Evolutionary conservation across 2,329 filamentous ascomycete species (phyloP).

Genomic region (Plenodomus tracheiphilus): DNA sequence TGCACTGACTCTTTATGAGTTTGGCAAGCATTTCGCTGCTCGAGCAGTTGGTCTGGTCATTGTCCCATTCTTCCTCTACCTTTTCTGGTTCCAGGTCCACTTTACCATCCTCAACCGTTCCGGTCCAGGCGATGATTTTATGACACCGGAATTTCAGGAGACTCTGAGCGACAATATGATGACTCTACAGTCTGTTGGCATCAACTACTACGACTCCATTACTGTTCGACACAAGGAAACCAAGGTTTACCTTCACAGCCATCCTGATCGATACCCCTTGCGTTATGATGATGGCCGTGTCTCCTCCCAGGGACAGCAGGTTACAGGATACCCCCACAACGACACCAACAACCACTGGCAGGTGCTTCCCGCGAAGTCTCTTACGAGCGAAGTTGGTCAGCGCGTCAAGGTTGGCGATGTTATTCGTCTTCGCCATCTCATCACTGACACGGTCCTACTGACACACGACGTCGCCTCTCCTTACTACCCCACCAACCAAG

Average conservation of each 20-base stretch:
- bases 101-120: constrained; percentile 87
- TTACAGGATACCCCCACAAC: constrained; percentile 96
- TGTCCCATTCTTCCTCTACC: constrained; percentile 94
- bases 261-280: constrained; percentile 84
- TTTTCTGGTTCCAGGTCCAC: constrained; percentile 99
- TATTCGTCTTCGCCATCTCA: constrained; percentile 82
- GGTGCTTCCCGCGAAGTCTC: constrained; percentile 68
- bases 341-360: constrained; percentile 99
- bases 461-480: constrained; percentile 98
- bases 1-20: constrained; percentile 75
- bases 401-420: constrained; percentile 81
- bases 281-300: constrained; percentile 97
- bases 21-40: constrained; percentile 87
- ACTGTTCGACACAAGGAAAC: constrained; percentile 95
- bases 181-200: constrained; percentile 80
- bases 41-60: constrained; percentile 84
- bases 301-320: constrained; percentile 94
- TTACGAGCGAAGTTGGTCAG: constrained; percentile 59
- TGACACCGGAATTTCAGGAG: constrained; percentile 97
- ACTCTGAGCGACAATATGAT: constrained; percentile 94
- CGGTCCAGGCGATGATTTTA: constrained; percentile 96
- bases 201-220: constrained; percentile 89
- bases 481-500: constrained; percentile 95
- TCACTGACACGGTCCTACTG: constrained; percentile 82
- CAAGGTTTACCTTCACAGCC: constrained; percentile 93